These are phyloP conservation scores for Penicillium salamii DNA, from an alignment of 495 filamentous ascomycete species.

Conservation along the genomic window DNA sequence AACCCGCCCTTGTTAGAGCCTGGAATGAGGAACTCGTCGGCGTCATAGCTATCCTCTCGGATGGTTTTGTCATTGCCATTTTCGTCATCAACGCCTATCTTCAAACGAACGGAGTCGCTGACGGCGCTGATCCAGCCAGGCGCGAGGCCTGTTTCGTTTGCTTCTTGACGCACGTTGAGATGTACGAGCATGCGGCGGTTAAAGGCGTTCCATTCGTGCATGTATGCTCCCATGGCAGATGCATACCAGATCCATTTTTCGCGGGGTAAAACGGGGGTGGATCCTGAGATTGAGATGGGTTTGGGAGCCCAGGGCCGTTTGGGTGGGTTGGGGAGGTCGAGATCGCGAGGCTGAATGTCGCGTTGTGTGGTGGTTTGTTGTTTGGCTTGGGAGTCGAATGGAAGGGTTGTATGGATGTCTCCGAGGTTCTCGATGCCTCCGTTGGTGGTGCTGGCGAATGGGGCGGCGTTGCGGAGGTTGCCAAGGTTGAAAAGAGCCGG, in stretches of 20 bases:
- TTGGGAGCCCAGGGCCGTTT: conserved; percentile 45
- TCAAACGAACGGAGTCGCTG: conserved; percentile 45
- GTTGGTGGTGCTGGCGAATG: conserved; percentile 53
- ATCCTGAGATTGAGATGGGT: conserved; percentile 13
- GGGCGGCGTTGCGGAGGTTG: conserved; percentile 64
- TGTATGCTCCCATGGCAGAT: conserved; percentile 61
- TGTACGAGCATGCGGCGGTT: conserved; percentile 63
- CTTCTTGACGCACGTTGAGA: conserved; percentile 60
- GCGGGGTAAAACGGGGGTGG: conserved; percentile 30
- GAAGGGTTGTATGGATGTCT: conserved; percentile 65
- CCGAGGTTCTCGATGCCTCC: conserved; percentile 61
- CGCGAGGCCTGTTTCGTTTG: conserved; percentile 47
- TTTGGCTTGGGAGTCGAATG: conserved; percentile 65
- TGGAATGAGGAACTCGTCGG: conserved; percentile 27
- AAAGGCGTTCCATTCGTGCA: conserved; percentile 66
- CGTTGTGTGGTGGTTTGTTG: conserved; percentile 21
- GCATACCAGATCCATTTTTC: conserved; percentile 60
- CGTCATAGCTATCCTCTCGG: conserved; percentile 10
- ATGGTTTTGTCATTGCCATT: conserved; percentile 15
- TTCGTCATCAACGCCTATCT: conserved; percentile 19
- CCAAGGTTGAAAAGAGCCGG: conserved; percentile 49
- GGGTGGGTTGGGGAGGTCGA: conserved; percentile 63
- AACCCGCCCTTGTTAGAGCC: conserved; percentile 43
- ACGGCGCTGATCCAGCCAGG: conserved; percentile 55
- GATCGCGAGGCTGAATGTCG: conserved; percentile 32